phyloP scores from a whole-genome alignment of 1,284 basidiomycete genomes.

The Trametes hirsuta region DNA sequence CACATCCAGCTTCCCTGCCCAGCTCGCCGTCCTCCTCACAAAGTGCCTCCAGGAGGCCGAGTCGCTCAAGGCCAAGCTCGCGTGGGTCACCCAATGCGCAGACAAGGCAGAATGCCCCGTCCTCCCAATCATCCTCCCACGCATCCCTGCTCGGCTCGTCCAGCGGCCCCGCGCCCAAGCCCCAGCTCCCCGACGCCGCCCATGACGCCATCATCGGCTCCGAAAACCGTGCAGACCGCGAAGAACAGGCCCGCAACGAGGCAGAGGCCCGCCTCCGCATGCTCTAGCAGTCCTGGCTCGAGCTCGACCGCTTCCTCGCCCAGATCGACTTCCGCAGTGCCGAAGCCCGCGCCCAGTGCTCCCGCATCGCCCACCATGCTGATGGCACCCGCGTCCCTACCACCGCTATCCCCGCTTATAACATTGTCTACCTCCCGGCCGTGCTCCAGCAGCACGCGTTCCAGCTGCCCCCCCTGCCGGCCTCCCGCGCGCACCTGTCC shows the following conservation, averaged over 20 bases:
- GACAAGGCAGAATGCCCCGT: constrained; percentile 54
- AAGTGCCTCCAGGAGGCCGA: constrained; percentile 56
- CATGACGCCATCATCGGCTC: constrained; percentile 46
- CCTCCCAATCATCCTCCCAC: constrained; percentile 21
- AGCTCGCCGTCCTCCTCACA: constrained; percentile 60
- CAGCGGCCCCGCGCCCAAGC: constrained; percentile 21
- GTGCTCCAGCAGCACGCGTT: constrained; percentile 14
- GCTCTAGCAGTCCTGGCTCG: constrained; percentile 55
- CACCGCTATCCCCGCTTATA: constrained; percentile 15
- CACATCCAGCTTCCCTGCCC: constrained; percentile 40
- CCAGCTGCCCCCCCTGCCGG: constrained; percentile 11
- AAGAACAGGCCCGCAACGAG: constrained; percentile 60
- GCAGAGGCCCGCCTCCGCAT: constrained; percentile 52
- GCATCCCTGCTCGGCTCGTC: constrained; percentile 26
- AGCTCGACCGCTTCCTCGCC: constrained; percentile 54
- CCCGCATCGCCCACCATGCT: constrained; percentile 48
- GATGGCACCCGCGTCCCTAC: constrained; percentile 45
- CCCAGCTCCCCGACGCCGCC: constrained; percentile 33
- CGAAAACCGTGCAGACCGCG: constrained; percentile 51
- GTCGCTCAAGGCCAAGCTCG: constrained; percentile 52
- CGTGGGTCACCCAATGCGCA: constrained; percentile 42
- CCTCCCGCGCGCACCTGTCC: constrained; percentile 27
- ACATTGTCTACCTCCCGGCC: constrained; percentile 20
- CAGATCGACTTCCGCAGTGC: constrained; percentile 47
- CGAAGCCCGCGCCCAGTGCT: constrained; percentile 55